Base-by-base conservation (phyloP, 1,284 basidiomycete genomes). In the Naganishia albida region DNA sequence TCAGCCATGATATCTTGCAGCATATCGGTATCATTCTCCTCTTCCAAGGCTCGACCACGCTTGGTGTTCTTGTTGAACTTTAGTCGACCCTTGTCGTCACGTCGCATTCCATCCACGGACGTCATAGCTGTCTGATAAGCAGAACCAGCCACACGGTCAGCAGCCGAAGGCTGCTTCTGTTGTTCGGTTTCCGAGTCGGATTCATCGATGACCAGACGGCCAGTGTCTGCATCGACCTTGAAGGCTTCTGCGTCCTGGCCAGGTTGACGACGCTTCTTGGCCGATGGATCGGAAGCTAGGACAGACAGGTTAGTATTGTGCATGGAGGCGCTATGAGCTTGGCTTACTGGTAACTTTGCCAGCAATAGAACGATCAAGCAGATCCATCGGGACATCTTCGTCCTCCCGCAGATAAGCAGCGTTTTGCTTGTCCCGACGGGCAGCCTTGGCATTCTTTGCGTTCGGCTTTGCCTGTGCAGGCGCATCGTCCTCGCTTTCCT, bases 21-120 rank as follows among this genome's bases (percentile, higher is more conserved):
- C 43, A 90, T 80, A 70, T 91, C 90, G 44, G 71, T 80, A 18
- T 74, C 74, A 26, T 84, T 85, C 70, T 87, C 87, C 26, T 82
- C 81, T 67, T 84, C 83, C 43, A 85, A 84, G 62, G 88, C 83
- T 67, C 93, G 80, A 65, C 89, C 85, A 73, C 93, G 90, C 80
- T 94, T 95, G 28, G 91, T 95, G 74, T 97, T 91, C 81, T 98
- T 98, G 82, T 97, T 92, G 81, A 98, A 96, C 80, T 93, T 95
- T 75, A 98, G 81, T 42, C 85, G 86, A 20, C 96, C 96, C 67
- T 87, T 87, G 1, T 87, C 83, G 40, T 90, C 90, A 38, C 92
- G 86, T 1, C 85, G 88, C 79, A 93, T 91, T 7, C 95, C 96
- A 74, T 98, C 95, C 30, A 87, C 86, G 6, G 90, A 89, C 12